Evolutionary conservation across 2,329 filamentous ascomycete genomes (phyloP), one percentile per base, ranked within the genome.

Genomic region (Aureobasidium pullulans): DNA sequence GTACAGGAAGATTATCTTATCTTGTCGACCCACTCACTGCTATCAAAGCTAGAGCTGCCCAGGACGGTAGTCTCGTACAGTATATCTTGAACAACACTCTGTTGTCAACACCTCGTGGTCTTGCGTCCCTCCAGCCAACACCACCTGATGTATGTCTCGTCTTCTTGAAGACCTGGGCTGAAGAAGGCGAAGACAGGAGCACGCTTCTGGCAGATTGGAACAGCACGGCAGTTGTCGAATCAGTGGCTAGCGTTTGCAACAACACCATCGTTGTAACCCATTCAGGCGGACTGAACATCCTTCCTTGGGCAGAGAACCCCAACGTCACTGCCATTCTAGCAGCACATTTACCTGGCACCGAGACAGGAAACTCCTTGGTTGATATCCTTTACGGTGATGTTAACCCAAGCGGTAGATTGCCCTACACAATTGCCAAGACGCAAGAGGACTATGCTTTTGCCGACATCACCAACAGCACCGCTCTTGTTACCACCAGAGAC

Each of bases 101-200:
- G 44, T 72, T 71, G 49, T 68, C 67, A 6, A 57, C 63, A 6
- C 69, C 65, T 1, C 66, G 69, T 37, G 65, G 68, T n/a, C 68
- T 69, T 15, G 23, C 57, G 3, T 19, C 39, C 7, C 60, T 61
- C 28, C 32, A 42, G 6, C 58, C 58, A 15, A 49, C 61, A 2
- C 61, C 61, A 34, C 72, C 76, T 7, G 73, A 77, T 8, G 79
- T 82, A 9, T 77, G 64, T 68, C 72, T 85, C n/a, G 81, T 85
- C 32, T 82, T 85, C 70, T 72, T 84, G 60, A 85, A 84, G 79
- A 80, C 68, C 13, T 79, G 71, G 68, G 76, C 77, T 0, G 68
- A 71, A 2, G 78, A 80, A 66, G 76, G 72, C 46, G 67, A 64
- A n/a, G 78, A 80, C 62, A 71, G 78, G 19, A 60, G 61, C 4